Base-by-base conservation (phyloP, 1,284 basidiomycete genomes). In the Pseudozyma thailandica region DNA sequence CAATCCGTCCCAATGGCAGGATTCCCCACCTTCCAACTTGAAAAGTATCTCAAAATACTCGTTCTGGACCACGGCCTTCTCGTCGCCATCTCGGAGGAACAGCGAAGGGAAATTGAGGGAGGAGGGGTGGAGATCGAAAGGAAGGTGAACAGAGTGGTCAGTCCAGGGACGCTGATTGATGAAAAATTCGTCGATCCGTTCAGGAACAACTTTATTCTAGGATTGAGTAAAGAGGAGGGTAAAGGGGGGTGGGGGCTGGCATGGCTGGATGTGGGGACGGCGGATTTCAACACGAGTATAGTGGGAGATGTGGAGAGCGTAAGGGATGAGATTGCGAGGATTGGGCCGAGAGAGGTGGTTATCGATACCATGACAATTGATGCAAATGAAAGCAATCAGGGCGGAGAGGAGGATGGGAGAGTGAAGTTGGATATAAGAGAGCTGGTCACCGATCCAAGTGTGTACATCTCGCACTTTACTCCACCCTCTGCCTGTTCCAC, bases 191-290 rank as follows among this genome's bases (percentile, higher is more conserved):
- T 82, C 20, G 78, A 82, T 58, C 78, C 79, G 1, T 80, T 80
- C 27, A 58, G 51, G 48, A 79, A 77, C 56, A 82, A 82, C 31
- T 82, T 77, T 27, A 75, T 82, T 13, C 65, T 81, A 0, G 65
- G 65, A 9, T 46, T 82, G 4, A 56, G 56, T 18, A 49, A 27
- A 1, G 18, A 21, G 31, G 28, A 13, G 38, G 38, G 38, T 7
- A 20, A 20, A 20, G 43, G 10, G 25, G 41, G 44, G 46, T 81
- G 51, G 39, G 80, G 81, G 4, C 45, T 82, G 10, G 80, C 80
- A 5, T 82, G 81, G 81, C 55, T 81, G 31, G 81, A 82, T 50
- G 66, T 82, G 25, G 74, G 79, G n/a, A 82, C 81, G 16, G 77
- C 78, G 20, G 79, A 81, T 45, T 80, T 82, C 27, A 50, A 50